Evolutionary conservation across 2,329 filamentous ascomycete species (phyloP), one percentile per base, ranked within the genome.

Genomic region (Colletotrichum cordylinicola): DNA sequence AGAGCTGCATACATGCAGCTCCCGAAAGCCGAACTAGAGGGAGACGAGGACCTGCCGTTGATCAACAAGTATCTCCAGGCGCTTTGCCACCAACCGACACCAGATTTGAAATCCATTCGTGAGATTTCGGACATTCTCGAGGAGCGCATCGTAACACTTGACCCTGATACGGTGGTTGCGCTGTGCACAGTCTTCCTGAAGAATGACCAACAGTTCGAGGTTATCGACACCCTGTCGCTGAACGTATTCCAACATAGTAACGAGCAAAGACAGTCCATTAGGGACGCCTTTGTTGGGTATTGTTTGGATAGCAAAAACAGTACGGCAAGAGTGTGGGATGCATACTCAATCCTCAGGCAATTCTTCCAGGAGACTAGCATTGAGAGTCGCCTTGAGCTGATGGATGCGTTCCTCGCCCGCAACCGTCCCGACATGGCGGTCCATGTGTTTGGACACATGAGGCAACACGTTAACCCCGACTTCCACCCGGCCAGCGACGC

Each of bases 391-490:
- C 92, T 93, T 16, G 84, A 88, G 31, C 88, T 98, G 60, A 98
- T 99, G 94, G 90, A 93, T 27, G 88, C 90, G 27, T 98, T 98
- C 85, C 98, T 98, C 82, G 86, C 89, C 9, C 93, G 95, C 52
- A 89, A 91, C 33, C 92, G 96, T 13, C 90, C 95, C 15, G 96
- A 98, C 80, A 96, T 98, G 90, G 96, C 95, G 4, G 92, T 92
- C 62, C 90, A 96, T 77, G 92, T 98, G 39, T 98, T 99, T 84
- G 94, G 94, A 16, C 95, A 98, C 82, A 98, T 98, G 96, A 94
- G 96, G n/a, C 90, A 94, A 67, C 93, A 96, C 78, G 88, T 90
- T 29, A 91, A 93, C 73, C 86, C 86, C 4, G 85, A 87, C 2
- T 90, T 91, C 27, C 91, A 94, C 1, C 95, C 97, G 0, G 93